Percentiles rank a stretch among this genome's conserved stretches.
Conservation (phyloP, 495 filamentous ascomycete genomes). For the Hapsidospora chrysogenum region DNA sequence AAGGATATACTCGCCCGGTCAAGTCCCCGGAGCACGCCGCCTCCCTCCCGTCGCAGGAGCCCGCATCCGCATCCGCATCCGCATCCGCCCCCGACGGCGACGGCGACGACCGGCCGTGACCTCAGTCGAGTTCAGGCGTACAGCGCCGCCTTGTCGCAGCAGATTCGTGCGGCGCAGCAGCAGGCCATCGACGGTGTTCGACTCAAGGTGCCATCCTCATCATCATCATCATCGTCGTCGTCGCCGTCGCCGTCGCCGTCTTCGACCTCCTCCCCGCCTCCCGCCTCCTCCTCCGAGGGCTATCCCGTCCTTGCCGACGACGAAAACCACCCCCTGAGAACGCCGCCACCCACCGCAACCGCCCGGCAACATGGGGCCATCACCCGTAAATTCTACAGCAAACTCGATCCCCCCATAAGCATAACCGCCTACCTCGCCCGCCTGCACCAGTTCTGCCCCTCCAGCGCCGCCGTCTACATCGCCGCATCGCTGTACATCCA, state of each 20-base stretch:
- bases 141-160: slow-evolving; percentile 5
- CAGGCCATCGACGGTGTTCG: slow-evolving; percentile 25
- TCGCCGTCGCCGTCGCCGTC: slow-evolving; percentile 5
- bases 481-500: slow-evolving; percentile 84
- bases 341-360: background rate
- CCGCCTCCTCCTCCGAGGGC: slow-evolving; percentile 12
- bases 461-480: slow-evolving; percentile 94
- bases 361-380: slow-evolving; percentile 54
- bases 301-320: slow-evolving; percentile 40
- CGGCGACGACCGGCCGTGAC: slow-evolving; percentile 8
- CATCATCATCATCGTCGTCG: slow-evolving; percentile 9
- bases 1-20: slow-evolving; percentile 38
- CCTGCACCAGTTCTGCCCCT: slow-evolving; percentile 78
- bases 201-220: slow-evolving; percentile 13
- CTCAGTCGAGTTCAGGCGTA: slow-evolving; percentile 9
- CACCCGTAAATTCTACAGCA: slow-evolving; percentile 81
- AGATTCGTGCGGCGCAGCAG: slow-evolving; percentile 4
- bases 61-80: too few relatives aligned
- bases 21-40: slow-evolving; percentile 29
- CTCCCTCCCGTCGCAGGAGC: slow-evolving; percentile 16
- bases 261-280: slow-evolving; percentile 5
- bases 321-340: slow-evolving; percentile 40
- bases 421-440: slow-evolving; percentile 75
- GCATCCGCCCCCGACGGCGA: too few relatives aligned
- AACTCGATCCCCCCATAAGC: slow-evolving; percentile 61